Evolutionary conservation across 306 rosid genomes (phyloP).

Genomic region (Parietaria judaica): DNA sequence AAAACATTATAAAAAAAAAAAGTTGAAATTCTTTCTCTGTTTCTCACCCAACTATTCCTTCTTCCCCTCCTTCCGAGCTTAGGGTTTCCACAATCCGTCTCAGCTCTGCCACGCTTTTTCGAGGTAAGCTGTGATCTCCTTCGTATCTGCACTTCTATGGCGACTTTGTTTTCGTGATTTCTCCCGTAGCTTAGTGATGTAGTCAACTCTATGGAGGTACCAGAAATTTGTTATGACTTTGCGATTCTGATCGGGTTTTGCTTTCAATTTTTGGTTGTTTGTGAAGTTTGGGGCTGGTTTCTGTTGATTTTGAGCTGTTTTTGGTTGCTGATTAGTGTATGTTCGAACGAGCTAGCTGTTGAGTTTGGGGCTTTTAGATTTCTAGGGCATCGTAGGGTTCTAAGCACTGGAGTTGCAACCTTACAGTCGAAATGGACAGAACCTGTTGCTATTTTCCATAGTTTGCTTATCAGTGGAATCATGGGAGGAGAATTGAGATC

Average conservation of each 20-base stretch:
- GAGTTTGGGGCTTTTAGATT: constrained; percentile 11
- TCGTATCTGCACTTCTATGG: constrained; percentile 1
- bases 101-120: constrained; percentile 7
- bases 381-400: constrained; percentile 21
- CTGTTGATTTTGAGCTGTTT: constrained; percentile 3
- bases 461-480: too few species aligned
- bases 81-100: constrained; percentile 16
- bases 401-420: background rate
- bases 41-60: constrained; percentile 24
- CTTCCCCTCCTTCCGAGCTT: constrained; percentile 14
- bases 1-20: background rate
- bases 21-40: constrained; percentile 9
- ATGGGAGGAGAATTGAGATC: too few species aligned
- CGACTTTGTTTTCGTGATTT: constrained; percentile 2
- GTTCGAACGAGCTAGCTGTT: constrained; percentile 8
- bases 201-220: background rate
- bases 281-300: background rate
- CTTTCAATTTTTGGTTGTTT: constrained; percentile 7
- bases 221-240: background rate
- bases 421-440: background rate
- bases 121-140: constrained; percentile 26
- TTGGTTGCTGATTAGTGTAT: background rate
- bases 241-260: background rate
- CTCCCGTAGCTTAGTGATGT: background rate
- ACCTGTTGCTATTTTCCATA: too few species aligned